These are phyloP conservation scores for Tetradesmus obliquus DNA, from an alignment of 139 green algal genomes.

Conservation along the genomic window DNA sequence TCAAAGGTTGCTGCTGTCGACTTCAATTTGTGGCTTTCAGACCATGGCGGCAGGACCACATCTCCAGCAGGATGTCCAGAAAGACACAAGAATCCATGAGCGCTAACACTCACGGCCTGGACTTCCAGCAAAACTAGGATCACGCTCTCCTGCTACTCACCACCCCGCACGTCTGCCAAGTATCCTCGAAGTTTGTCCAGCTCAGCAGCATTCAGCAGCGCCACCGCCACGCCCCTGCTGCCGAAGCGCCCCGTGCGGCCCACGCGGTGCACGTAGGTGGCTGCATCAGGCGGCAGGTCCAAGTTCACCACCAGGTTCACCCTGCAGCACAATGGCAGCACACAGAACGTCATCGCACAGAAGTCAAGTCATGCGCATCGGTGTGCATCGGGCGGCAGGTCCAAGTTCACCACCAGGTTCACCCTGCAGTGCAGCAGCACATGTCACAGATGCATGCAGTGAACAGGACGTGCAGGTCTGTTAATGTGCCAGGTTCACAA, in stretches of 20 bases:
- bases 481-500: too few species aligned
- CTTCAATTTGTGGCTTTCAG: too few species aligned
- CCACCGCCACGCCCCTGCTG: conserved; percentile 72
- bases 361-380: too few species aligned
- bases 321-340: background rate
- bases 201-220: conserved; percentile 65
- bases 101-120: too few species aligned
- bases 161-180: conserved; percentile 50
- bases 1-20: too few species aligned
- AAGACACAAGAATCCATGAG: background rate
- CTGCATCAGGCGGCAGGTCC: conserved; percentile 73
- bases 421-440: conserved; percentile 49
- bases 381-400: conserved; percentile 69
- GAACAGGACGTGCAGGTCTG: too few species aligned
- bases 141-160: background rate
- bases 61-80: background rate
- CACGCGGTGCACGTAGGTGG: conserved; percentile 69
- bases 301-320: conserved; percentile 88
- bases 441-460: too few species aligned
- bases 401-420: conserved; percentile 86
- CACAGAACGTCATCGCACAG: too few species aligned
- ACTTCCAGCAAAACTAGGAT: background rate
- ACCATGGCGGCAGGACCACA: too few species aligned
- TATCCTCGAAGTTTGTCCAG: conserved; percentile 55
- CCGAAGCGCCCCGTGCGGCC: conserved; percentile 89